Conservation (phyloP, 140 eudicot species). For the Erigeron philadelphicus region DNA sequence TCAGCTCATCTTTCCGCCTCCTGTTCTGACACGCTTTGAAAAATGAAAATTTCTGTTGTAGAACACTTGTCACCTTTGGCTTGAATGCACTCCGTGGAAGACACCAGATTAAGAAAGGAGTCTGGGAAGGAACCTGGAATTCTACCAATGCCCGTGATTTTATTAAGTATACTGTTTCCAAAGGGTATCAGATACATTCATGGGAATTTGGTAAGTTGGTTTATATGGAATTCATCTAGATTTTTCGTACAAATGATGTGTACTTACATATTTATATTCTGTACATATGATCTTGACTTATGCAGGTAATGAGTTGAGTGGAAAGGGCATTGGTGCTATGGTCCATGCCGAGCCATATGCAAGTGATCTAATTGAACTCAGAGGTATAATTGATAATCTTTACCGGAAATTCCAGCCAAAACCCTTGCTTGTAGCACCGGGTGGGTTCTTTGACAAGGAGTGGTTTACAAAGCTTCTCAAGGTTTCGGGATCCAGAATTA, state of each 20-base stretch:
- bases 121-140: conserved; percentile 81
- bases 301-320: conserved; percentile 86
- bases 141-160: conserved; percentile 63
- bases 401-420: conserved; percentile 37
- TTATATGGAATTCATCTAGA: conserved; percentile 8
- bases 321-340: conserved; percentile 70
- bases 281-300: conserved; percentile 11
- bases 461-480: conserved; percentile 76
- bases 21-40: background rate
- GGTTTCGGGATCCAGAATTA: conserved; percentile 52
- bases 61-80: conserved; percentile 74
- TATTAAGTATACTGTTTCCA: conserved; percentile 62
- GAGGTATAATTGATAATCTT: conserved; percentile 43
- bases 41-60: conserved; percentile 25
- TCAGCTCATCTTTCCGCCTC: background rate
- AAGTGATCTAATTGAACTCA: conserved; percentile 53
- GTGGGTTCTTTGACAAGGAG: conserved; percentile 74
- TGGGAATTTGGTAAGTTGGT: conserved; percentile 81
- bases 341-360: conserved; percentile 72
- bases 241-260: conserved; percentile 9
- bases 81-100: conserved; percentile 83
- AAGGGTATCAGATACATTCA: conserved; percentile 80
- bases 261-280: background rate
- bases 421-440: conserved; percentile 74
- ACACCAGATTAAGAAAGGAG: conserved; percentile 34